A percentile compares a stretch with the other conserved stretches of the same genome.
Conservation (phyloP, 2,329 filamentous ascomycete genomes). For the Paecilomyces sp. region DNA sequence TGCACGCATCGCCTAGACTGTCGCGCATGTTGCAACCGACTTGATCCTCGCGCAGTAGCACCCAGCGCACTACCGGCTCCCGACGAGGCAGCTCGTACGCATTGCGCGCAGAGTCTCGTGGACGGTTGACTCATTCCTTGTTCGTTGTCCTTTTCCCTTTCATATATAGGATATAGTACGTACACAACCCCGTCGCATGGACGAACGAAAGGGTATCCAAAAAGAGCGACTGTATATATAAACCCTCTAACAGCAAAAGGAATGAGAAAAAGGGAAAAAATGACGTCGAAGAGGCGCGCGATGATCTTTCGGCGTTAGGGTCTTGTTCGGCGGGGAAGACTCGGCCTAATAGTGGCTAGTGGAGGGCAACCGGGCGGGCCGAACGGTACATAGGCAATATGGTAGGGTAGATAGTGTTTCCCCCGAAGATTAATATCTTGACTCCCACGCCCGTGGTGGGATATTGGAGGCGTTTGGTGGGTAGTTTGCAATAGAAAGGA, state of each 20-base stretch:
- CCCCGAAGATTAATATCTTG: too few species aligned
- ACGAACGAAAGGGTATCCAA: background rate
- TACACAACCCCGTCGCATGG: too few species aligned
- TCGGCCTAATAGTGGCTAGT: too few species aligned
- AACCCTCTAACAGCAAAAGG: background rate
- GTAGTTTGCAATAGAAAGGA: background rate
- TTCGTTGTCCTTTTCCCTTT: background rate
- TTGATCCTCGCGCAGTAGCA: slow-evolving; percentile 12
- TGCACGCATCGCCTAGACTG: slow-evolving; percentile 12
- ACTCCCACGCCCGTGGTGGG: too few species aligned
- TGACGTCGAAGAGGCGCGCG: too few species aligned
- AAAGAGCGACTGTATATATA: background rate
- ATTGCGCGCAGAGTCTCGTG: slow-evolving; percentile 21
- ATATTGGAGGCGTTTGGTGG: background rate
- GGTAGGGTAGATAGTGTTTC: too few species aligned
- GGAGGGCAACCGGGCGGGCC: too few species aligned
- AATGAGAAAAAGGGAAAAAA: background rate
- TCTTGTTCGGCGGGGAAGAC: too few species aligned
- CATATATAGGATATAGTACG: background rate
- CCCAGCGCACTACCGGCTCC: slow-evolving; percentile 12
- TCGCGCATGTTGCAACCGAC: slow-evolving; percentile 12
- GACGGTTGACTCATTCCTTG: slow-evolving; percentile 21
- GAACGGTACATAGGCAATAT: too few species aligned
- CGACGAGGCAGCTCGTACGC: slow-evolving; percentile 16
- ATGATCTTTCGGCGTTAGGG: too few species aligned